phyloP scores from a whole-genome alignment of 352 stramenopile genomes.

The Pilasporangium apinafurcum region DNA sequence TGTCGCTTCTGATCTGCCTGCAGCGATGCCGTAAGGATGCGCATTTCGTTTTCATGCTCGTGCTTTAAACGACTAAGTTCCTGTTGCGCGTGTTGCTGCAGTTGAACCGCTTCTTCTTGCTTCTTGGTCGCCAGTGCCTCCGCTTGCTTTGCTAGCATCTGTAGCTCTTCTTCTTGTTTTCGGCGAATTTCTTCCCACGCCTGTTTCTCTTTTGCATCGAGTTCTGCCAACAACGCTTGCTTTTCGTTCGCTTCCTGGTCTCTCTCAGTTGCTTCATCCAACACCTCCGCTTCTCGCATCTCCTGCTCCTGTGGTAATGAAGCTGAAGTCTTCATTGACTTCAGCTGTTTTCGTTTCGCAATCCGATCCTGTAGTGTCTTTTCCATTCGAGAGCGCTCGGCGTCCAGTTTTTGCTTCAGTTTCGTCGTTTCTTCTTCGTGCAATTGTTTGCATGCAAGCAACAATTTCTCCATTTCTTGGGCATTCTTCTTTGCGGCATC shows the following conservation, averaged over 20 bases:
- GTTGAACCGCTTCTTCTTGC: slow-evolving; percentile 22
- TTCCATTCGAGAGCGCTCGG: slow-evolving; percentile 28
- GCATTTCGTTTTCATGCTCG: slow-evolving; percentile 56
- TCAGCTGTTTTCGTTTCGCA: too few species aligned
- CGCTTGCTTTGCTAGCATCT: slow-evolving; percentile 13
- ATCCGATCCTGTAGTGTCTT: slow-evolving; percentile 32
- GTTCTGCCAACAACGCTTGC: slow-evolving; percentile 12
- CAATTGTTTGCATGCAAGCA: slow-evolving; percentile 20
- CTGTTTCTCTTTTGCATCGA: slow-evolving; percentile 2
- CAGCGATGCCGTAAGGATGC: slow-evolving; percentile 30
- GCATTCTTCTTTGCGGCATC: slow-evolving; percentile 7
- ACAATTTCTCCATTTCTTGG: slow-evolving; percentile 21
- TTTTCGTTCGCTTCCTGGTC: slow-evolving; percentile 31
- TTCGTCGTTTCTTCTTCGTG: slow-evolving; percentile 20
- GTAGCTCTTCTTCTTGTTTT: slow-evolving; percentile 36
- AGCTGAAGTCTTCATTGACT: too few species aligned
- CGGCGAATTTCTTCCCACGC: slow-evolving; percentile 21
- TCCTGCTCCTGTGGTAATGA: slow-evolving; percentile 16
- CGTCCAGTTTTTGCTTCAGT: slow-evolving; percentile 20
- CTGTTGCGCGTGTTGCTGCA: slow-evolving; percentile 38
- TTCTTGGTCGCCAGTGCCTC: slow-evolving; percentile 18
- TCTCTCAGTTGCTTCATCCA: slow-evolving; percentile 26
- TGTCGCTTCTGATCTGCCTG: slow-evolving; percentile 50
- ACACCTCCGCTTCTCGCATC: slow-evolving; percentile 11
- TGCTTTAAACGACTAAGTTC: slow-evolving; percentile 47